phyloP scores from a whole-genome alignment of 31 red algal species.

The Porphyra umbilicalis region DNA sequence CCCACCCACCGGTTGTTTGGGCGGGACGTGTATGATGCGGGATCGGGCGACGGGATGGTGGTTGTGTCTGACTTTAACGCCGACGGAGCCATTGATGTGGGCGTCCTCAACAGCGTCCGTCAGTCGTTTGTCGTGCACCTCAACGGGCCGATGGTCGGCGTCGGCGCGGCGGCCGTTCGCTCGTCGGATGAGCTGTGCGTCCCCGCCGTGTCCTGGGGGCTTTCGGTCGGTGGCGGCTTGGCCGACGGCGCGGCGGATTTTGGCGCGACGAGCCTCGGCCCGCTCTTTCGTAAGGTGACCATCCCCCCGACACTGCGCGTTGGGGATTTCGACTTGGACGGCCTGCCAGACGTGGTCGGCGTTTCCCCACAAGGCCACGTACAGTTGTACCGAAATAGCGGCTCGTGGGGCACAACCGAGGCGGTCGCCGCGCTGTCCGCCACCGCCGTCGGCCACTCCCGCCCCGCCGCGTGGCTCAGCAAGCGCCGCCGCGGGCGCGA shows the following conservation, averaged over 20 bases:
- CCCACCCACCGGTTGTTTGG: slow-evolving; percentile 16
- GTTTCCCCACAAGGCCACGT: slow-evolving; percentile 26
- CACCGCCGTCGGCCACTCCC: neutral
- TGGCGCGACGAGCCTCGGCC: slow-evolving; percentile 5
- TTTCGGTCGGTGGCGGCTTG: slow-evolving; percentile 17
- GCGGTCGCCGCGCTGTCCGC: neutral
- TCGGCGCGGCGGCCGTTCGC: neutral
- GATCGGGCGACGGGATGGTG: slow-evolving; percentile 42
- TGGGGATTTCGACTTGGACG: slow-evolving; percentile 70
- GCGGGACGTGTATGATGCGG: slow-evolving; percentile 37
- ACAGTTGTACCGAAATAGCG: slow-evolving; percentile 47
- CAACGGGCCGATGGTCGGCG: slow-evolving; percentile 21
- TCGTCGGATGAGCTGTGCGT: slow-evolving; percentile 19
- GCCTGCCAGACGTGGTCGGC: slow-evolving; percentile 47
- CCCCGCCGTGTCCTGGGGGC: slow-evolving; percentile 23
- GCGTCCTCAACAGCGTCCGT: slow-evolving; percentile 33
- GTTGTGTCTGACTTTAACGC: slow-evolving; percentile 49
- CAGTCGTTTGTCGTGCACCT: slow-evolving; percentile 38
- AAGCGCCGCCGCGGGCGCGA: neutral
- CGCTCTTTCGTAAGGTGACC: slow-evolving; percentile 35
- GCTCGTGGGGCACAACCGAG: slow-evolving; percentile 11
- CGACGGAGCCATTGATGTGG: slow-evolving; percentile 72
- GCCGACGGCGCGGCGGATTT: slow-evolving; percentile 16
- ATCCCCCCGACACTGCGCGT: slow-evolving; percentile 38
- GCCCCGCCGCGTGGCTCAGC: neutral